Base-by-base conservation (phyloP, 495 filamentous ascomycete species). In the Penicillium diatomitis region DNA sequence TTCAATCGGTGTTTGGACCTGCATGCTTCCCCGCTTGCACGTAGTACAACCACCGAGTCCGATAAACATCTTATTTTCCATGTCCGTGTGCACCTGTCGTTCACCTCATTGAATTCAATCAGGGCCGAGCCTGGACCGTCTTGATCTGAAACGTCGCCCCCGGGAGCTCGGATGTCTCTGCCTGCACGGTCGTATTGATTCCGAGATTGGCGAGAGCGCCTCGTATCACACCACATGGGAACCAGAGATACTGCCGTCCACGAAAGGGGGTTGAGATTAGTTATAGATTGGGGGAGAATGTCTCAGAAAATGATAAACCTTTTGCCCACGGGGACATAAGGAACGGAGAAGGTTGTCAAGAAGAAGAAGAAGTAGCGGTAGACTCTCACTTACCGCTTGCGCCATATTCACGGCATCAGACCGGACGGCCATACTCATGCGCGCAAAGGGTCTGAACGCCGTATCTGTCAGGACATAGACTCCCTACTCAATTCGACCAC, bases 401-500 rank as follows among this genome's bases (percentile, higher is more conserved):
- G 88, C 89, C 60, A 81, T 75, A 3, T 74, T 65, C 29, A 92
- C 74, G 1, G 86, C 83, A 45, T 86, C 80, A 27, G 83, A 79
- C 38, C 85, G 79, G 6, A 79, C 70, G 54, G 86, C 82, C 53
- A 86, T 81, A 58, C 83, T 88, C 90, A 96, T 96, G 37, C 88
- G 76, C 8, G 82, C 72, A 53, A 98, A 84, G 0, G 92, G 90
- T 12, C 87, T 83, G 72, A 98, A 98, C 32, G 83, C 74, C 65
- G 90, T 94, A 68, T 98, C 92, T 9, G 90, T 96, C 11, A 98
- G 75, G 34, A 98, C 92, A 65, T 95, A 98, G 55, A 96, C 88
- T 6, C 92, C 92, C 85, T 90, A 52, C 47, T 49, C 20, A 38
- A 20, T n/a, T 10, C 7, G 2, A 20, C 20, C 20, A 20, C 1